phyloP scores from a whole-genome alignment of 352 stramenopile genomes.

The Pythium rhizo-oryzae region DNA sequence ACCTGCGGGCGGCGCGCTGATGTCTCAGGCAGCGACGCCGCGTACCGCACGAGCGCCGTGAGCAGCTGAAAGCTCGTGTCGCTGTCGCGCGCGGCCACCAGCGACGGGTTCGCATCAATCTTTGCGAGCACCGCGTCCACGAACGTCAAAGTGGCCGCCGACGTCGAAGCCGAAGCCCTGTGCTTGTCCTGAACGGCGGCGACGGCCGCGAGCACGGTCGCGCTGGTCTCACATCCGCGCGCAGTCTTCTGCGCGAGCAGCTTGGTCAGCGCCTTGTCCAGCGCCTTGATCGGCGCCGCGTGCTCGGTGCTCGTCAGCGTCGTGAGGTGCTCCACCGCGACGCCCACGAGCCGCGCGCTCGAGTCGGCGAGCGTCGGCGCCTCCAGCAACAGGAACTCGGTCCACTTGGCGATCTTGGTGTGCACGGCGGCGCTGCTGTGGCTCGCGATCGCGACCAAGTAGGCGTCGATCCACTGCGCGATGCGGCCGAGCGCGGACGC shows the following conservation, averaged over 20 bases:
- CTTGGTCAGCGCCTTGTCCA: slow-evolving; percentile 10
- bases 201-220: slow-evolving; percentile 23
- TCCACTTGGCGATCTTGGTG: slow-evolving; percentile 12
- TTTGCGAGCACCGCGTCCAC: slow-evolving; percentile 37
- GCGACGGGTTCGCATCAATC: slow-evolving; percentile 12
- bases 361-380: slow-evolving; percentile 3
- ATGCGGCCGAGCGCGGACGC: slow-evolving; percentile 31
- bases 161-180: slow-evolving; percentile 7
- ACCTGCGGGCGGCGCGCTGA: slow-evolving; percentile 13
- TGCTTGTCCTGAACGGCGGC: slow-evolving; percentile 33
- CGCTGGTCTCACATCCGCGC: slow-evolving; percentile 18
- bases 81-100: slow-evolving; percentile 11
- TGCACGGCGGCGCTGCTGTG: background rate
- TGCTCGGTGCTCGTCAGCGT: background rate
- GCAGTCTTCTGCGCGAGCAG: slow-evolving; percentile 22
- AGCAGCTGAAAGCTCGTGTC: slow-evolving; percentile 46
- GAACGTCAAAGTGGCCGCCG: slow-evolving; percentile 23
- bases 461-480: slow-evolving; percentile 34
- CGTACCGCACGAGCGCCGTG: slow-evolving; percentile 56
- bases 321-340: slow-evolving; percentile 13
- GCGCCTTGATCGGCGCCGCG: background rate
- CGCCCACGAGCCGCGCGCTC: slow-evolving; percentile 13
- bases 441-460: slow-evolving; percentile 17
- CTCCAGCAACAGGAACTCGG: slow-evolving; percentile 22
- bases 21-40: slow-evolving; percentile 8